Evolutionary conservation across 139 green algal genomes (phyloP), one percentile per base, ranked within the genome.

Genomic region (Ettlia oleoabundans): DNA sequence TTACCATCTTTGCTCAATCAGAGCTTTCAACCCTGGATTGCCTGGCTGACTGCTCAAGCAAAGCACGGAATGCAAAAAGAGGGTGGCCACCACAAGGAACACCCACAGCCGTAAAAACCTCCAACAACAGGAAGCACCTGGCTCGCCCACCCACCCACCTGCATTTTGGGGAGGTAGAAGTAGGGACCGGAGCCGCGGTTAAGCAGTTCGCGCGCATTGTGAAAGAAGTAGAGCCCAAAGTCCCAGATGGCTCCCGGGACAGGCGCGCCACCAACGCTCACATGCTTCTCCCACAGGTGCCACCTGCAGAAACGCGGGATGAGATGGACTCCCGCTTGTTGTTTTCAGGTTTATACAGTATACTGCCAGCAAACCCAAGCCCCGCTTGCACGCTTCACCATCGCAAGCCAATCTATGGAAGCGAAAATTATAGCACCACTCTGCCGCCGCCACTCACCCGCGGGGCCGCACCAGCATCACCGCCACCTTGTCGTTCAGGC

Each of bases 101-200:
- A n/a, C n/a, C n/a, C n/a, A n/a, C n/a, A n/a, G n/a, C n/a, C n/a
- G n/a, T n/a, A n/a, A n/a, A n/a, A n/a, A n/a, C n/a, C n/a, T n/a
- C n/a, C n/a, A n/a, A n/a, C n/a, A n/a, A n/a, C n/a, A n/a, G n/a
- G 58, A 19, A 13, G 68, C 21, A 61, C 7, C 24, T 67, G 21
- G 58, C 37, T 26, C 3, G 4, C 66, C 6, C 26, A 37, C 18
- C 10, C 66, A 74, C 66, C 8, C 66, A 74, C 66, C 66, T 74
- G n/a, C 94, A 97, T 96, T 89, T 97, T 97, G 66, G 94, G 94
- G 76, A 98, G 88, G 81, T 98, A 98, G 86, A 97, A 97, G 85
- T 96, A 97, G 72, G 94, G 93, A 7, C 93, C 88, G 6, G 67
- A 79, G 32, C 85, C 83, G 43, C 62, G 66, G 38, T 52, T 84